Base-by-base conservation (phyloP, 2,329 filamentous ascomycete genomes). In the Colletotrichum euphorbiae region DNA sequence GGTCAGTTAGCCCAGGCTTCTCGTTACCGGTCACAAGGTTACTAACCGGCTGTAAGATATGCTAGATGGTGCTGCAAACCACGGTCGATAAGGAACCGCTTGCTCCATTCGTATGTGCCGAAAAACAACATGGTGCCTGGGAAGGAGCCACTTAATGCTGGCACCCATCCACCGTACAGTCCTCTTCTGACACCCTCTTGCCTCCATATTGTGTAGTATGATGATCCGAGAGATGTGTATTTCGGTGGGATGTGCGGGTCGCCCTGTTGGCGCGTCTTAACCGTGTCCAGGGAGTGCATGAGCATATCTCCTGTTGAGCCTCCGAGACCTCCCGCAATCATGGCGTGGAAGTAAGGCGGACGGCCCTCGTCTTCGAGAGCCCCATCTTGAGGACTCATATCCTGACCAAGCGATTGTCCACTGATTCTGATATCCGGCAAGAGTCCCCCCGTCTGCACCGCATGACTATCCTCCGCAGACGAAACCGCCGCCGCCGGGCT, bases 211-310 rank as follows among this genome's bases (percentile, higher is more conserved):
- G 92, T 98, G 77, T 92, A 88, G 81, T 98, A 99, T 4, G 95
- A 96, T 67, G 91, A 92, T 43, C 92, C 92, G 79, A 98, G 90
- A 15, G 93, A 95, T 11, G 92, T 91, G 81, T 99, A 99, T 81
- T 93, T 97, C 1, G 96, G 92, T 21, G 96, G 96, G 69, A 97
- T 87, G 77, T 96, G 91, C 50, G 95, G 94, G 76, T 98, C 96
- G 75, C 95, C 96, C 81, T 99, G 96, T 79, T 99, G 97, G 73
- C 96, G 89, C 52, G 96, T 99, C 82, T 99, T 99, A 75, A 99
- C 96, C 1, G 96, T 99, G 80, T 99, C 96, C 76, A 99, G 87
- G 51, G 95, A 98, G 82, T 99, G 96, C 96, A 99, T 99, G 72
- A 99, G 84, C 87, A 99, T 92, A 80, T 99, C 96, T 67, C 97